Evolutionary conservation across 1,284 basidiomycete species (phyloP), one percentile per base, ranked within the genome.

Genomic region (Irpex sp.): DNA sequence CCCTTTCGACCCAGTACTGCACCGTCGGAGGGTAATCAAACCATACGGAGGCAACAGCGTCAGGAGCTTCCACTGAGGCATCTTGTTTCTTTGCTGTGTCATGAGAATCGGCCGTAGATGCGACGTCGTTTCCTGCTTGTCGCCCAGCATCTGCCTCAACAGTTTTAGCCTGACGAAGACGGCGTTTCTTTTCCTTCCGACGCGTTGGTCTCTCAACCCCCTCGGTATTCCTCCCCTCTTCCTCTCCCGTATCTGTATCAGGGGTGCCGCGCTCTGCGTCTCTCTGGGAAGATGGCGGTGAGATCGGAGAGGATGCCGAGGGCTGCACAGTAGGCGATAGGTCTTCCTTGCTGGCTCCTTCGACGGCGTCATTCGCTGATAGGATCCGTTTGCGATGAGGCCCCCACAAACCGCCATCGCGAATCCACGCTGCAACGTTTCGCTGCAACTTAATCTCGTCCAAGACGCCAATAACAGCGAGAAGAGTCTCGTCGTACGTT

Each of bases 401-500:
- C 57, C 59, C 77, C 76, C 81, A 79, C 35, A 90, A 72, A 0
- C 86, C 84, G 4, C 87, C 87, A 8, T 72, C 69, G 7, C 81
- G 80, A 59, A 91, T 79, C 90, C 90, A 92, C 5, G 80, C 83
- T 0, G 88, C 84, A 35, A 92, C 81, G 65, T 88, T 92, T 58
- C 76, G 80, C 74, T 92, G 82, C 50, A 68, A 56, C 68, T 84
- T 86, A 19, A 87, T 68, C 15, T 77, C 77, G 58, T 90, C 86
- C n/a, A 93, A 74, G 8, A 92, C 76, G 1, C 90, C 91, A 17
- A 92, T 77, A n/a, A 92, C 82, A 0, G 88, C 88, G 0, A 93
- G 78, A 6, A 93, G 77, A 0, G 81, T 88, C 54, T 77, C 72
- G 69, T 91, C 90, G 67, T 84, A 84, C 13, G 67, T 56, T 36